Percentiles rank a stretch among this genome's conserved stretches.
Conservation (phyloP, 768 basidiomycete genomes). For the Leccinellum albellum region DNA sequence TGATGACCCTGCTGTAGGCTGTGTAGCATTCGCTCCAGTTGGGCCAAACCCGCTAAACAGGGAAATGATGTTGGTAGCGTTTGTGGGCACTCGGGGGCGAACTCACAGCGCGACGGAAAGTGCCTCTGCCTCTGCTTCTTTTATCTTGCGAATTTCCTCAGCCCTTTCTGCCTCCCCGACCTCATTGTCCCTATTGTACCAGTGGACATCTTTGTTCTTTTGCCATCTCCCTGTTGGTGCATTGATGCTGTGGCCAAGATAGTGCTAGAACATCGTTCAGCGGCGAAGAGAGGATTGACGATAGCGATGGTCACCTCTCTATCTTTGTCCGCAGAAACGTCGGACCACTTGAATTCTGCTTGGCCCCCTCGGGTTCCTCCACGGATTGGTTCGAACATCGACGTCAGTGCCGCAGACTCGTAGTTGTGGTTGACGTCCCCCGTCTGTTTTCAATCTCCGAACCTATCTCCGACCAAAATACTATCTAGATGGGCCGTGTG, state of each 20-base stretch:
- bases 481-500: conserved; percentile 13
- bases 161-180: conserved; percentile 42
- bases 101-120: conserved; percentile 74
- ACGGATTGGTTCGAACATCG: conserved; percentile 77
- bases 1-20: conserved; percentile 20
- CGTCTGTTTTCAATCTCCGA: conserved; percentile 13
- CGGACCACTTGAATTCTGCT: conserved; percentile 88
- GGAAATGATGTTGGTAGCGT: conserved; percentile 7
- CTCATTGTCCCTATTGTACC: conserved; percentile 74
- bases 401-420: not conserved
- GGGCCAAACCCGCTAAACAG: conserved; percentile 71
- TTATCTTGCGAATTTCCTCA: conserved; percentile 78
- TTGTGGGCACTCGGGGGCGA: not conserved
- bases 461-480: conserved; percentile 19
- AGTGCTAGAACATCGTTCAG: conserved; percentile 54
- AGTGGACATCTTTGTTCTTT: conserved; percentile 95
- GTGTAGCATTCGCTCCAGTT: conserved; percentile 34
- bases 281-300: not conserved
- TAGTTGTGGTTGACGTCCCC: not conserved
- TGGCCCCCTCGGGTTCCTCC: conserved; percentile 91
- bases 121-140: conserved; percentile 88
- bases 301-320: conserved; percentile 58
- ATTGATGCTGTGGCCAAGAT: conserved; percentile 92
- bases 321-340: conserved; percentile 90
- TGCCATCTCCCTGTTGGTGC: conserved; percentile 97